phyloP scores from a whole-genome alignment of 2,329 filamentous ascomycete species.

The Aspergillus sp. region DNA sequence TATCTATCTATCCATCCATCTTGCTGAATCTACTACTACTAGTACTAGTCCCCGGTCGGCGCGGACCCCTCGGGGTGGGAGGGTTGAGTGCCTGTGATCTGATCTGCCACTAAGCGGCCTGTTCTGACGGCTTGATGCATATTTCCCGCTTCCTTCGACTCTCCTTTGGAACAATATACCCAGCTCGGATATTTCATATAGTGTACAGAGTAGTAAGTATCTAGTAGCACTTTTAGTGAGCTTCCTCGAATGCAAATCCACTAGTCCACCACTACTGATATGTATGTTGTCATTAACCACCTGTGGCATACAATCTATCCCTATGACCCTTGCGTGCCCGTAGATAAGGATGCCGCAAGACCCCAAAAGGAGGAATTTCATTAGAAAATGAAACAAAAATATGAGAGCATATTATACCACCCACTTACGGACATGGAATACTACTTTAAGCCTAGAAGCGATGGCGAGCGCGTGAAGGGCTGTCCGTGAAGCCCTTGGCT shows the following conservation, averaged over 20 bases:
- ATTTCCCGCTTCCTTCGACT: conserved; percentile 21
- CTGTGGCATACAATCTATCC: too few relatives aligned
- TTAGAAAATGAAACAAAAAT: too few relatives aligned
- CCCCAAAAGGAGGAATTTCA: too few relatives aligned
- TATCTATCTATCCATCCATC: too few relatives aligned
- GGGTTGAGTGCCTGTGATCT: conserved; percentile 19
- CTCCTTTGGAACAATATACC: background rate
- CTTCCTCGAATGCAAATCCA: too few relatives aligned
- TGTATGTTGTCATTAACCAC: too few relatives aligned
- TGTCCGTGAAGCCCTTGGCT: conserved; percentile 4
- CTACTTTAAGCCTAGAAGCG: too few relatives aligned
- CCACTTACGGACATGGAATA: too few relatives aligned
- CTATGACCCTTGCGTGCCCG: too few relatives aligned
- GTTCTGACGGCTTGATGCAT: conserved; percentile 26
- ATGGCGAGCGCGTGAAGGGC: background rate
- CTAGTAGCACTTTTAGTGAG: background rate
- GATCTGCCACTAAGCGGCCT: conserved; percentile 26
- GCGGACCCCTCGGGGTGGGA: conserved; percentile 14
- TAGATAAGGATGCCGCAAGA: too few relatives aligned
- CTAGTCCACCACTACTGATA: too few relatives aligned
- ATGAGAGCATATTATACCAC: too few relatives aligned
- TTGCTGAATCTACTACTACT: background rate
- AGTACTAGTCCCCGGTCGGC: conserved; percentile 7
- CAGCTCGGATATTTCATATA: background rate
- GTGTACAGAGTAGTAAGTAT: background rate